Conservation (phyloP, 768 basidiomycete species). For the Hypholoma fasciculare region DNA sequence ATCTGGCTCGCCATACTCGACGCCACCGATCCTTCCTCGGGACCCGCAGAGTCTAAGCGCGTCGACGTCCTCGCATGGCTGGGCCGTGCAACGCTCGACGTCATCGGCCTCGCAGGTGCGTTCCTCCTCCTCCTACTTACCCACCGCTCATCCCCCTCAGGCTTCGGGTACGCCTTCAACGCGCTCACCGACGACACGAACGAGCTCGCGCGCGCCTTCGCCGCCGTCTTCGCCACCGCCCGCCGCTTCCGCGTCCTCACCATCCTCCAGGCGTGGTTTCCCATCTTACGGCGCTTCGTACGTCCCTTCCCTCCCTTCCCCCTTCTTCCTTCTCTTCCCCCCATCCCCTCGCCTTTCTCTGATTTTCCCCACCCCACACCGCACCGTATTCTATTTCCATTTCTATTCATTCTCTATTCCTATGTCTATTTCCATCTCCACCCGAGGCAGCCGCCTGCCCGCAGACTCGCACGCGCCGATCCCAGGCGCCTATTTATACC, state of each 20-base stretch:
- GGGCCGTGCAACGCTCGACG: constrained; percentile 67
- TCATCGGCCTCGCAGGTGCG: constrained; percentile 69
- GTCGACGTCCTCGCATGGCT: constrained; percentile 69
- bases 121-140: neutral
- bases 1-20: constrained; percentile 33
- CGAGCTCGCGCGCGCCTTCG: constrained; percentile 57
- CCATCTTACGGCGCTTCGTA: constrained; percentile 52
- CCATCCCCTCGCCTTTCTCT: no score
- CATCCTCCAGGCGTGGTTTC: constrained; percentile 59
- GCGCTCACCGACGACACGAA: constrained; percentile 36
- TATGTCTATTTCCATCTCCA: neutral
- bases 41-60: constrained; percentile 20
- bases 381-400: no score
- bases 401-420: neutral
- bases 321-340: neutral
- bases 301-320: constrained; percentile 1
- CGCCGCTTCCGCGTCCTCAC: constrained; percentile 52
- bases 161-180: constrained; percentile 29
- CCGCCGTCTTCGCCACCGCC: constrained; percentile 52
- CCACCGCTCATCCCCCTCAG: constrained; percentile 5
- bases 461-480: no score
- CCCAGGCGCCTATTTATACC: no score
- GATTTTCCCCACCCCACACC: no score
- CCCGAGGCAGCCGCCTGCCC: no score
- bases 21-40: constrained; percentile 7